Evolutionary conservation across 2,329 filamentous ascomycete genomes (phyloP).

Genomic region (Tolypocladium tropicale): DNA sequence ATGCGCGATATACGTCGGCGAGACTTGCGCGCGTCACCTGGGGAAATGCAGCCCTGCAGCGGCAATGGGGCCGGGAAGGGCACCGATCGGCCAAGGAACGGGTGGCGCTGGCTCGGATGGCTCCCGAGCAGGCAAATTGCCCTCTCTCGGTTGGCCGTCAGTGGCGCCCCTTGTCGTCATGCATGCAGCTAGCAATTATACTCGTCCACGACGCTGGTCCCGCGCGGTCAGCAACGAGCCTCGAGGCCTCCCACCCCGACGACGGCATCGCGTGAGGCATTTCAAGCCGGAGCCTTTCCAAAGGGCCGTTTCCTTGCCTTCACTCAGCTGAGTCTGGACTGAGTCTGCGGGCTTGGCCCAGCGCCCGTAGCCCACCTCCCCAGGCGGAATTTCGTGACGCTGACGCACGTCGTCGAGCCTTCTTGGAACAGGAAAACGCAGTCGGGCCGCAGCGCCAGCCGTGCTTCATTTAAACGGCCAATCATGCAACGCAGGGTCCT

Average conservation of each 20-base stretch:
- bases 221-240: not conserved
- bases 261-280: not conserved
- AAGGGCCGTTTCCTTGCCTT: not conserved
- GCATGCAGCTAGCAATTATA: no score
- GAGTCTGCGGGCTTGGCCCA: not conserved
- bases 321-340: not conserved
- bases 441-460: not conserved
- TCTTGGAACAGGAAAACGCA: no score
- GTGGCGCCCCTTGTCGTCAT: not conserved
- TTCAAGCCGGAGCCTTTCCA: not conserved
- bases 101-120: not conserved
- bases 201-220: no score
- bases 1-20: slow-evolving; percentile 8
- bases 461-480: not conserved
- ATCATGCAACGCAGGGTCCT: not conserved
- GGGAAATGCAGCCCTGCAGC: not conserved
- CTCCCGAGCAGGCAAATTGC: not conserved
- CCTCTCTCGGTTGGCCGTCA: not conserved
- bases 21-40: slow-evolving; percentile 1
- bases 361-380: not conserved
- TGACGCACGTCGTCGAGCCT: no score
- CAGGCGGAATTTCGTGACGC: not conserved
- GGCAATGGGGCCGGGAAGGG: not conserved
- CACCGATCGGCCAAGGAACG: not conserved
- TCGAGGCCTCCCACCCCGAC: not conserved